A percentile compares a stretch with the other conserved stretches of the same genome.
Evolutionary conservation across 2,329 filamentous ascomycete genomes (phyloP).

Genomic region (Dothideomycetes sp.): DNA sequence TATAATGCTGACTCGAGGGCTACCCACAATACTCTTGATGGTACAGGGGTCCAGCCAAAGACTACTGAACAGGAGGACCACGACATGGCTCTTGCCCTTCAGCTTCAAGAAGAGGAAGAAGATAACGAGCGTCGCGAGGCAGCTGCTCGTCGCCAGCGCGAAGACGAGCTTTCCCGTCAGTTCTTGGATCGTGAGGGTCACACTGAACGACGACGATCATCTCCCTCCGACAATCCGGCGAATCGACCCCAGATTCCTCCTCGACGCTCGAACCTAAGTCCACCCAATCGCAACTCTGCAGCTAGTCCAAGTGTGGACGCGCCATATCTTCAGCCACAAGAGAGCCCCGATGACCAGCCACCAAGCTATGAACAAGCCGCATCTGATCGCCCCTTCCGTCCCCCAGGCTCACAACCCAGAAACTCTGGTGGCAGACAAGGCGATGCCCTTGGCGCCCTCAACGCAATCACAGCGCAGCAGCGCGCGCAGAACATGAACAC

Average conservation of each 20-base stretch:
- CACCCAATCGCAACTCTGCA: constrained; percentile 10
- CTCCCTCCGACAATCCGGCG: constrained; percentile 8
- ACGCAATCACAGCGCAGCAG: constrained; percentile 20
- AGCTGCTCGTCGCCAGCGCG: constrained; percentile 21
- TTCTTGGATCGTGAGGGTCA: constrained; percentile 46
- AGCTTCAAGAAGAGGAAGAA: constrained; percentile 91
- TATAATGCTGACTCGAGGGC: not conserved
- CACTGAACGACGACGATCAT: not conserved
- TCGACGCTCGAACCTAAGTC: constrained; percentile 17
- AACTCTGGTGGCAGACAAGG: constrained; percentile 14
- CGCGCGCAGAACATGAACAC: constrained; percentile 10
- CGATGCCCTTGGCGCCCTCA: constrained; percentile 21
- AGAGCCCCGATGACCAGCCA: constrained; percentile 31
- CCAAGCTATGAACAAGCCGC: constrained; percentile 57
- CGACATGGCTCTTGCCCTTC: constrained; percentile 76
- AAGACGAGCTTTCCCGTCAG: constrained; percentile 57
- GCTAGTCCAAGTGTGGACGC: constrained; percentile 5
- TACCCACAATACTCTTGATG: too few relatives aligned
- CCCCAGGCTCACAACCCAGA: constrained; percentile 17
- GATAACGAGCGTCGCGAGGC: constrained; percentile 55
- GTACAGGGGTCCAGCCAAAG: constrained; percentile 12
- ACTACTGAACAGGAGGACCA: constrained; percentile 69
- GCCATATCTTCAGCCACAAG: constrained; percentile 5
- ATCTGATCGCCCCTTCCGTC: constrained; percentile 40
- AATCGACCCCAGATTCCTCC: constrained; percentile 18